These are phyloP conservation scores for Luzula sylvatica DNA, from an alignment of 176 grass and related monocot genomes.

Conservation along the genomic window DNA sequence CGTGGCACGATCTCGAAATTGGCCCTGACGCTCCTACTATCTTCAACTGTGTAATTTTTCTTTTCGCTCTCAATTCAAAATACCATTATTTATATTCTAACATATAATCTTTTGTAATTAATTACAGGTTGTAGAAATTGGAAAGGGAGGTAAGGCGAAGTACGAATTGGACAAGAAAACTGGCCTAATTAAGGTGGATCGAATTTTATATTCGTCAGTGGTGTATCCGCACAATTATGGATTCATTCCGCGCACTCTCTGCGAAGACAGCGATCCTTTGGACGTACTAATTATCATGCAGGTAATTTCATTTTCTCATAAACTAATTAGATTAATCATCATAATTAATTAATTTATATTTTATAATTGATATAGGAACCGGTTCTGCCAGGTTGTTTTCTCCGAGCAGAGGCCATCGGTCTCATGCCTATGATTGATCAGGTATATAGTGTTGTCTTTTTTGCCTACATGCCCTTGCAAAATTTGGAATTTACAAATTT, in stretches of 20 bases:
- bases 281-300: slow-evolving; percentile 99
- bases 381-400: slow-evolving; percentile 81
- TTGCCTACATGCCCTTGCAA: slow-evolving; percentile 15
- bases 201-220: slow-evolving; percentile 87
- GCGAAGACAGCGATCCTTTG: slow-evolving; percentile 89
- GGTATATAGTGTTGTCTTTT: slow-evolving; percentile 41
- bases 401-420: slow-evolving; percentile 82
- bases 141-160: slow-evolving; percentile 42
- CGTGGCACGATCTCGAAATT: slow-evolving; percentile 95
- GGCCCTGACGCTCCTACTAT: slow-evolving; percentile 40
- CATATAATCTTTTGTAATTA: not conserved
- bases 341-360: too few relatives aligned
- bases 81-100: not conserved
- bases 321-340: too few relatives aligned
- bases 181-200: slow-evolving; percentile 46
- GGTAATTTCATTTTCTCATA: slow-evolving; percentile 29
- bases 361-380: slow-evolving; percentile 45
- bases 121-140: slow-evolving; percentile 35
- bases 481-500: slow-evolving; percentile 4
- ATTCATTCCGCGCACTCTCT: slow-evolving; percentile 92
- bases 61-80: not conserved
- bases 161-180: slow-evolving; percentile 51
- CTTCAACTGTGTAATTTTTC: slow-evolving; percentile 38
- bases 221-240: slow-evolving; percentile 98
- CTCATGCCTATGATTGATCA: slow-evolving; percentile 99